Evolutionary conservation across 352 stramenopile genomes (phyloP).

Genomic region (Globisporangium mamillatum): DNA sequence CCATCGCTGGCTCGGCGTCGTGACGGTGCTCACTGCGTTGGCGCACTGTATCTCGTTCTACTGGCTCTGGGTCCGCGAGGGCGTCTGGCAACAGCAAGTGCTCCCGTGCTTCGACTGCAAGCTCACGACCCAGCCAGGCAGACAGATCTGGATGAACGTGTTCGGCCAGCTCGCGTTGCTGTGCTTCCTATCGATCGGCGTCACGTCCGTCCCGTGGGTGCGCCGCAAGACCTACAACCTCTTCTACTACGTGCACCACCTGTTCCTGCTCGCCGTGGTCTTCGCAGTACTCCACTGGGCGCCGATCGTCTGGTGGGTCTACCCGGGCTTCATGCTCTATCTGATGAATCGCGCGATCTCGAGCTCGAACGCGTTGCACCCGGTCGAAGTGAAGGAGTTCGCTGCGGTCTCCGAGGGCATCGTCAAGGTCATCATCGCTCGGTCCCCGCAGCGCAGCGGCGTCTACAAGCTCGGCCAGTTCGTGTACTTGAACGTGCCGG

Average conservation of each 20-base stretch:
- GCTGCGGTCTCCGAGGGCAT: slow-evolving; percentile 25
- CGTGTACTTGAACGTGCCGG: slow-evolving; percentile 43
- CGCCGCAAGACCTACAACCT: slow-evolving; percentile 39
- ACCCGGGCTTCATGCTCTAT: slow-evolving; percentile 38
- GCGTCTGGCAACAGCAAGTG: slow-evolving; percentile 21
- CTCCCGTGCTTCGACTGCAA: slow-evolving; percentile 47
- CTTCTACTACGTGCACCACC: slow-evolving; percentile 47
- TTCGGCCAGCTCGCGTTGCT: slow-evolving; percentile 42
- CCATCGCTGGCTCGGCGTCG: slow-evolving; percentile 44
- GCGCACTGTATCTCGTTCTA: slow-evolving; percentile 34
- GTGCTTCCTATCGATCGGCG: slow-evolving; percentile 36
- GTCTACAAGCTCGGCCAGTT: slow-evolving; percentile 39
- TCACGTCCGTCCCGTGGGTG: slow-evolving; percentile 38
- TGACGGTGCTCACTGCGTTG: slow-evolving; percentile 31
- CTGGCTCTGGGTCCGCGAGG: slow-evolving; percentile 26
- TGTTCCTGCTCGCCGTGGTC: slow-evolving; percentile 43
- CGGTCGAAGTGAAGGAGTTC: slow-evolving; percentile 31
- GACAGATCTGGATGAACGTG: slow-evolving; percentile 44
- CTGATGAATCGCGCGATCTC: slow-evolving; percentile 33
- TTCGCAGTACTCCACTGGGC: slow-evolving; percentile 45
- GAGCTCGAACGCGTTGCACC: slow-evolving; percentile 26
- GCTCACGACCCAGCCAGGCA: slow-evolving; percentile 20
- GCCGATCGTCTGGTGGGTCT: slow-evolving; percentile 36
- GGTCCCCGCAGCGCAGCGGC: slow-evolving; percentile 9
- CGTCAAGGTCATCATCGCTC: slow-evolving; percentile 34